Evolutionary conservation across 2,329 filamentous ascomycete genomes (phyloP), one percentile per base, ranked within the genome.

Genomic region (Colletotrichum sp.): DNA sequence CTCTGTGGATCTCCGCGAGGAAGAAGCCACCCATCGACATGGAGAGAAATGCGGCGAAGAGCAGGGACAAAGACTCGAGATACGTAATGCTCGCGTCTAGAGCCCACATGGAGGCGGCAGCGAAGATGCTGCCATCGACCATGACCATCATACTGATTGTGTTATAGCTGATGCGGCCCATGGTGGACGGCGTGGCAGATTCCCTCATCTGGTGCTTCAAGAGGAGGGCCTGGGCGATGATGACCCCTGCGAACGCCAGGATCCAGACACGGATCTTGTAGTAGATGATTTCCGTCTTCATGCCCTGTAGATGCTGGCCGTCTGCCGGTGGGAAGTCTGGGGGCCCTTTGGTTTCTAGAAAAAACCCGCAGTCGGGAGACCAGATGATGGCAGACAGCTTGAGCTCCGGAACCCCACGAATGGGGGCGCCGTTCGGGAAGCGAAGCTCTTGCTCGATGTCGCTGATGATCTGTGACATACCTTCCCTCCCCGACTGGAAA

Each of bases 361-460:
- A 92, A 82, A 91, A 93, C 5, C 88, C 90, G 79, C 92, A 94
- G 81, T 94, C 92, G 1, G 92, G 92, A 13, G 92, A 94, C 83
- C 91, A 94, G 21, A 93, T 85, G 26, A 94, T 87, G 7, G 90
- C 86, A 3, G 92, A 93, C 85, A 94, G 90, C 71, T 90, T 87
- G 34, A 94, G 86, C 34, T 84, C 86, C 4, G 92, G 92, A 9
- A 90, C 83, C n/a, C 80, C 82, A 7, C 86, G 86, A 34, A 91
- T 86, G 4, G 92, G 91, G 12, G 89, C 90, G 3, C 92, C 92
- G 18, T 87, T 88, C 4, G 92, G 92, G 73, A 88, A 88, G 24
- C 91, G 89, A 52, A 94, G 86, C 81, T 94, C 92, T 30, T 88
- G 84, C 82, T 94, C 92, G 73, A 94, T 89, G 61, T 89, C 86